These are phyloP conservation scores for Heritiera fomes DNA, from an alignment of 345 rosid genomes.

Conservation along the genomic window DNA sequence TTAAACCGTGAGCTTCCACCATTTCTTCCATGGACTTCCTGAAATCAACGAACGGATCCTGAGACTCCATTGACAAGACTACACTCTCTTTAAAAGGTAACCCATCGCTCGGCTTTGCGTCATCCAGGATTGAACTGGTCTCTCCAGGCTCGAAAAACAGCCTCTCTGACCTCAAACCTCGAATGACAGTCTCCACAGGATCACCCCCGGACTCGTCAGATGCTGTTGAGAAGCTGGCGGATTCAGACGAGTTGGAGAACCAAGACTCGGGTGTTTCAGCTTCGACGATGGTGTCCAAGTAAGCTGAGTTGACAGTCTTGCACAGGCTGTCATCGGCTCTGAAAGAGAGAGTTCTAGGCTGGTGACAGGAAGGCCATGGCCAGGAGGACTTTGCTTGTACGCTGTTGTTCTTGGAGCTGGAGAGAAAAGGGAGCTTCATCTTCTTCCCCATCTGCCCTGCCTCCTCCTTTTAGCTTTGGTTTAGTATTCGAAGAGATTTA, in stretches of 20 bases:
- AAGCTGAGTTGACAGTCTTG: conserved; percentile 47
- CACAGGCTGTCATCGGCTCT: conserved; percentile 33
- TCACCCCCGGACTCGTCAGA: conserved; percentile 36
- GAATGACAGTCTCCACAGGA: conserved; percentile 50
- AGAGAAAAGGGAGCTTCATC: conserved; percentile 69
- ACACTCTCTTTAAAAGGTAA: conserved; percentile 45
- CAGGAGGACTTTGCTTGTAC: conserved; percentile 39
- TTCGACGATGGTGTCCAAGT: conserved; percentile 25
- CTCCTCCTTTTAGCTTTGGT: background rate
- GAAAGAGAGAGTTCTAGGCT: conserved; percentile 81
- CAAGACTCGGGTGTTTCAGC: conserved; percentile 19
- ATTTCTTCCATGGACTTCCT: conserved; percentile 89
- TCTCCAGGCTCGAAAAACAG: conserved; percentile 73
- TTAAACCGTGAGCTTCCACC: conserved; percentile 72
- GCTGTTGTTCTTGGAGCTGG: conserved; percentile 34
- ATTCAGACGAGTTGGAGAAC: conserved; percentile 39
- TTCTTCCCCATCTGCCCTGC: conserved; percentile 33
- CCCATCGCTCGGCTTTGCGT: conserved; percentile 26
- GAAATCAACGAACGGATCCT: conserved; percentile 74
- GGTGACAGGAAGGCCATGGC: conserved; percentile 85
- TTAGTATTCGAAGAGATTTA: background rate
- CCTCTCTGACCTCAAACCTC: conserved; percentile 55
- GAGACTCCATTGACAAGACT: conserved; percentile 66
- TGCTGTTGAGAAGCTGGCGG: conserved; percentile 44
- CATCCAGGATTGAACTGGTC: conserved; percentile 61